phyloP scores from a whole-genome alignment of 169 alveolate genomes.

The Eimeria brunetti region DNA sequence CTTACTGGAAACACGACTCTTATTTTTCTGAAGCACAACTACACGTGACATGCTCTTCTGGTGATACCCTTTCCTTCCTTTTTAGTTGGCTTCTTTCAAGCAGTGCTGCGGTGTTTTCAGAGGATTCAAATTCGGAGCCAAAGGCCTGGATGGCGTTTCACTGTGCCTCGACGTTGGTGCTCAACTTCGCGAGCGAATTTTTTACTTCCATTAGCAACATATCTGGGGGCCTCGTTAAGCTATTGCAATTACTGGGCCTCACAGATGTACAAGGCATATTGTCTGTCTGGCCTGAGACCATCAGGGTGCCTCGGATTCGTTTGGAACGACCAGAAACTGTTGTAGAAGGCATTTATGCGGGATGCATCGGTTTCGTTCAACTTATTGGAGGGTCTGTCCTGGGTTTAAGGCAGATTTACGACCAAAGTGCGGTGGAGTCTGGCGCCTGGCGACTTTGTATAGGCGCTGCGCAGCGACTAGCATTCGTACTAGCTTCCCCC shows the following conservation, averaged over 20 bases:
- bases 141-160: slow-evolving; percentile 3
- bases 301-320: slow-evolving; percentile 32
- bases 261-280: slow-evolving; percentile 59
- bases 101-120: slow-evolving; percentile 13
- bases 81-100: neutral
- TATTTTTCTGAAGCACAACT: neutral
- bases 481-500: slow-evolving; percentile 7
- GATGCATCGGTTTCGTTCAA: slow-evolving; percentile 27
- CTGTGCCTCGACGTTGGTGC: slow-evolving; percentile 34
- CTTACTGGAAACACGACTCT: neutral
- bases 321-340: slow-evolving; percentile 74
- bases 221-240: slow-evolving; percentile 51
- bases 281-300: slow-evolving; percentile 62
- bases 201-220: slow-evolving; percentile 58
- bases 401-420: neutral
- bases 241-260: slow-evolving; percentile 39
- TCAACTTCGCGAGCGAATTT: slow-evolving; percentile 66
- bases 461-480: slow-evolving; percentile 25
- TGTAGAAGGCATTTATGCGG: slow-evolving; percentile 42
- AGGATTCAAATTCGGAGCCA: slow-evolving; percentile 14
- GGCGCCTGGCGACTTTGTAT: neutral
- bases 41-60: neutral
- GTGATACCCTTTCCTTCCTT: neutral
- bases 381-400: slow-evolving; percentile 59
- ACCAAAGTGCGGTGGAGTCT: neutral